These are phyloP conservation scores for Myxozyma sirexii DNA, from an alignment of 805 yeast species.

Conservation along the genomic window DNA sequence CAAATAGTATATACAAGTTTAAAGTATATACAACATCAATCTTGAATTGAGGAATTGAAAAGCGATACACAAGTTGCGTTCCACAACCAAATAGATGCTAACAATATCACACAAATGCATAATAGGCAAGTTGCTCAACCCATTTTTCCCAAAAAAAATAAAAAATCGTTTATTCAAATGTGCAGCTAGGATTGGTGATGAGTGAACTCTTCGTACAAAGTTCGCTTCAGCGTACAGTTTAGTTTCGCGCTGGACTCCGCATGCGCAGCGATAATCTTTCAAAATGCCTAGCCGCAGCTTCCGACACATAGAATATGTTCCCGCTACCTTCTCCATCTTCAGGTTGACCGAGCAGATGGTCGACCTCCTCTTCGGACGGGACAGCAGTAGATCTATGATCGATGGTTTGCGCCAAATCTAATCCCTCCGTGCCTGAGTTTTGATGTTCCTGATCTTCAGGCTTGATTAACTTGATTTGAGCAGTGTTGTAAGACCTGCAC, in stretches of 20 bases:
- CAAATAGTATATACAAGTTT: too few species aligned
- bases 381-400: neutral
- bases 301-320: conserved; percentile 12
- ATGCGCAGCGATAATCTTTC: conserved; percentile 16
- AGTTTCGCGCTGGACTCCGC: conserved; percentile 7
- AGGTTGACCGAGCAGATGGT: neutral
- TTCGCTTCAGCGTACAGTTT: neutral
- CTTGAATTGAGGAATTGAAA: too few species aligned
- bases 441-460: conserved; percentile 52
- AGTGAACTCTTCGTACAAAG: too few species aligned
- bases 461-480: conserved; percentile 68
- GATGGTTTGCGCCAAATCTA: neutral
- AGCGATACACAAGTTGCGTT: too few species aligned
- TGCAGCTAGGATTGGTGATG: too few species aligned
- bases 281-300: conserved; percentile 7
- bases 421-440: conserved; percentile 36
- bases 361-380: conserved; percentile 1
- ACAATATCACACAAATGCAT: too few species aligned
- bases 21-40: too few species aligned
- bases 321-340: conserved; percentile 17
- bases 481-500: conserved; percentile 85
- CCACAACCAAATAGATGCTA: too few species aligned
- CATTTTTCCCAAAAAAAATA: too few species aligned
- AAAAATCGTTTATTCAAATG: too few species aligned
- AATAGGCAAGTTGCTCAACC: too few species aligned